Evolutionary conservation across 2,329 filamentous ascomycete genomes (phyloP).

Genomic region (Alternaria atra): DNA sequence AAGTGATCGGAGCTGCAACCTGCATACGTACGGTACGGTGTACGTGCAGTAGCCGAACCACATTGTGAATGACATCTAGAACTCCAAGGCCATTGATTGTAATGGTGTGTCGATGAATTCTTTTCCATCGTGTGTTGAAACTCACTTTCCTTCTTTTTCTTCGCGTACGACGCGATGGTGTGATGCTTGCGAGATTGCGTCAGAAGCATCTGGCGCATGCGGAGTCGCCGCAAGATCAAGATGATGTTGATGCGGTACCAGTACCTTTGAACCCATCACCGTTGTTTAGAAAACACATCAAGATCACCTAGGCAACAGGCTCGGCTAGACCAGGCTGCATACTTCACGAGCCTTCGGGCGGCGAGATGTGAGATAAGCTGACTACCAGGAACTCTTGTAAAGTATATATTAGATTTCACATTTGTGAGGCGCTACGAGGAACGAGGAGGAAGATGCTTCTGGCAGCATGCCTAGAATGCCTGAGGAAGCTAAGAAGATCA

Average conservation of each 20-base stretch:
- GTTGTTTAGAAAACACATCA: neutral
- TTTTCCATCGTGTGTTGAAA: neutral
- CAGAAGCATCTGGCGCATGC: neutral
- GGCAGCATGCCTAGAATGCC: neutral
- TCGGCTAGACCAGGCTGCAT: neutral
- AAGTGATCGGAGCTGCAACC: neutral
- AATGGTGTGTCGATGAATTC: neutral
- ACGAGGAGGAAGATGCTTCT: neutral
- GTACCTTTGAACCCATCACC: neutral
- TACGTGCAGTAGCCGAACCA: conserved; percentile 5
- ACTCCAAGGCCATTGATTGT: neutral
- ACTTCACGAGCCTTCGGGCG: neutral
- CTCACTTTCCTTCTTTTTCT: neutral
- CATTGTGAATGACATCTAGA: neutral
- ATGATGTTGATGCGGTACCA: neutral
- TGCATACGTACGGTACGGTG: neutral
- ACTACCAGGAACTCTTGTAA: neutral
- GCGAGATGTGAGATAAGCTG: neutral
- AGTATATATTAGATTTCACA: neutral
- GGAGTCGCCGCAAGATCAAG: neutral
- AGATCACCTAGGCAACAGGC: neutral
- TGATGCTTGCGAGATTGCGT: neutral
- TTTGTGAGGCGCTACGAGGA: neutral
- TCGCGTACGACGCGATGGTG: neutral
- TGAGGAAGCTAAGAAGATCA: neutral